Evolutionary conservation across 441 rosid genomes (phyloP).

Genomic region (Eruca vesicaria): DNA sequence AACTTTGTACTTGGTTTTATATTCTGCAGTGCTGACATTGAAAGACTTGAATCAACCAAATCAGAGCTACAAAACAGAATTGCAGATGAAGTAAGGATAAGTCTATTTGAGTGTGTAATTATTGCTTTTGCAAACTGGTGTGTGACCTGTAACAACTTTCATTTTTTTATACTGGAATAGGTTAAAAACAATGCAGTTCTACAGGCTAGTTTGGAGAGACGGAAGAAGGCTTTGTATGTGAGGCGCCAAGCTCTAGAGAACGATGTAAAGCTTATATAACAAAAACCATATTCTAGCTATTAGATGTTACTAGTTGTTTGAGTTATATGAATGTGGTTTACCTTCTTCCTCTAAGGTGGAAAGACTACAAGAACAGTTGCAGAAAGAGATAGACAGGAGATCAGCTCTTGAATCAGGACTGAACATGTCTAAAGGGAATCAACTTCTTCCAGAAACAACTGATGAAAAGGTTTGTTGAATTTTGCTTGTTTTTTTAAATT

Average conservation of each 20-base stretch:
- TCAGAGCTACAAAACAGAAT: conserved; percentile 62
- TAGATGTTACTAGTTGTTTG: background rate
- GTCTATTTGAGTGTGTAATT: conserved; percentile 16
- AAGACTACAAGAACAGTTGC: conserved; percentile 84
- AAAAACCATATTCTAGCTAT: background rate
- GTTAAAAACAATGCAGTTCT: conserved; percentile 61
- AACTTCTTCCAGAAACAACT: conserved; percentile 36
- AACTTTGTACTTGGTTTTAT: no score
- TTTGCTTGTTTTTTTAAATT: background rate
- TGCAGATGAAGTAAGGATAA: conserved; percentile 60
- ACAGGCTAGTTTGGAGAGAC: conserved; percentile 58
- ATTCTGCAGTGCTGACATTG: conserved; percentile 57
- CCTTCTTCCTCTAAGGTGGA: conserved; percentile 50
- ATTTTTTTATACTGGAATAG: conserved; percentile 44
- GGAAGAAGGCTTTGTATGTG: conserved; percentile 64
- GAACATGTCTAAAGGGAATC: conserved; percentile 42
- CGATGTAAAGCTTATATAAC: conserved; percentile 53
- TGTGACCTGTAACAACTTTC: conserved; percentile 17
- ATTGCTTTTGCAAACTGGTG: background rate
- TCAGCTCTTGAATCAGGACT: conserved; percentile 69
- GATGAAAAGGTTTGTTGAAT: conserved; percentile 64
- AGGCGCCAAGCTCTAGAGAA: conserved; percentile 74
- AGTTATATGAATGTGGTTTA: conserved; percentile 6
- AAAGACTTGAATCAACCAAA: conserved; percentile 70
- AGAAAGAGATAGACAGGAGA: conserved; percentile 67